Evolutionary conservation across 2,329 filamentous ascomycete species (phyloP), one percentile per base, ranked within the genome.

Genomic region (Ophiostoma perfectum): DNA sequence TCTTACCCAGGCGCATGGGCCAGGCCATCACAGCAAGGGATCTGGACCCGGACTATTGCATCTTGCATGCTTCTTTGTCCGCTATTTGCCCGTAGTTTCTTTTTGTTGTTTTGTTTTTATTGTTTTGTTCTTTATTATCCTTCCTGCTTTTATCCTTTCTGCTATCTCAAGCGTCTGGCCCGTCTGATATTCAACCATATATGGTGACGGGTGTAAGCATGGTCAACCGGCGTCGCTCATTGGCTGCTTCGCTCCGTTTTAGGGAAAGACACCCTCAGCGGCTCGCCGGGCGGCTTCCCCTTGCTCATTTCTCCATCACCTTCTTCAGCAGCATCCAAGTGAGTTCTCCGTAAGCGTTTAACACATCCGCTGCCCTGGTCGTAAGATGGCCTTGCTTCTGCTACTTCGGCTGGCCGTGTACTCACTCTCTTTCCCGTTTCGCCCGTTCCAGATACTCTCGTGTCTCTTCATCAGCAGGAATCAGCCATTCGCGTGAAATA

Each of bases 241-340:
- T 55, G 49, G 49, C 18, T 55, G n/a, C 27, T 2, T 27, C 18
- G 27, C 11, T 55, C 18, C 49, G 8, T 55, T 55, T 14, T 55
- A 18, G 47, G 49, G 12, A 27, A 55, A 9, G 12, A 14, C 18
- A 55, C 27, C 27, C 27, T 27, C 49, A 55, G 49, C 49, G 49
- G 49, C 49, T 55, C 49, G 49, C 49, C 49, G 49, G 49, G 49
- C 49, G 27, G 49, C 49, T 47, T 47, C n/a, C n/a, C 49, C 49
- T 4, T 55, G 27, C 14, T 27, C 18, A 52, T 27, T 9, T 55
- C 49, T 55, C 27, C 49, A 55, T 55, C 49, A 55, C 49, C n/a
- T 36, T 55, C 49, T 55, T 55, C 14, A 42, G 58, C 58, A 38
- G 27, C 27, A 36, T 8, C 52, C 58, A n/a, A 8, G 36, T 62